These are phyloP conservation scores for Hypoxylon crocopeplum DNA, from an alignment of 495 filamentous ascomycete species.

Conservation along the genomic window DNA sequence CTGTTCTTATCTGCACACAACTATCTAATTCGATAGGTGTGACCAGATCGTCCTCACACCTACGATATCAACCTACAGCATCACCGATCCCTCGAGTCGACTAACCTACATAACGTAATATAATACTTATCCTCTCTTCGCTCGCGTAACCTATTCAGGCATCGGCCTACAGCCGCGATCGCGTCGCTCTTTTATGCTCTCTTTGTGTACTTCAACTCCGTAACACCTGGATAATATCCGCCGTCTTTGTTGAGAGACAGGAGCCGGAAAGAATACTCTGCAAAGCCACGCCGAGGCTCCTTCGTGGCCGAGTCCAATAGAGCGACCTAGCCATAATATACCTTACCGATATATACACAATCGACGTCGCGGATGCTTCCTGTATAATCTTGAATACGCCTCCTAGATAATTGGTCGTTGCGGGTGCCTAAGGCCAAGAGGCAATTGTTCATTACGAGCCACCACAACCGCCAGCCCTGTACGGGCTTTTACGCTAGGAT, in stretches of 20 bases:
- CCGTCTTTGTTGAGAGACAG: conserved; percentile 23
- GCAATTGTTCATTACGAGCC: background rate
- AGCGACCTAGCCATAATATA: background rate
- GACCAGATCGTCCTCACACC: conserved; percentile 7
- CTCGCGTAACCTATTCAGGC: conserved; percentile 15
- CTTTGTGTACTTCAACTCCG: conserved; percentile 22
- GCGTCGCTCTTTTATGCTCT: conserved; percentile 30
- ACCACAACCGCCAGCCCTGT: conserved; percentile 10
- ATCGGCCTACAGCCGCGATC: conserved; percentile 15
- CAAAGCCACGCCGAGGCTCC: background rate
- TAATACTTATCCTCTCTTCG: conserved; percentile 13
- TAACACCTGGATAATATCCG: conserved; percentile 3
- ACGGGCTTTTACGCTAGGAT: conserved; percentile 28
- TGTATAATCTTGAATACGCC: conserved; percentile 1
- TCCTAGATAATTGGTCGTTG: conserved; percentile 1
- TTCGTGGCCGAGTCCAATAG: background rate
- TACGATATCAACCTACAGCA: conserved; percentile 8
- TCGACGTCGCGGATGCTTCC: conserved; percentile 16
- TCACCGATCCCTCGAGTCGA: conserved; percentile 9
- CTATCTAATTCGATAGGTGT: conserved; percentile 20
- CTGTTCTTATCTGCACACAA: conserved; percentile 10
- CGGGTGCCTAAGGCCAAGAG: background rate
- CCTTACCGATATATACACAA: background rate
- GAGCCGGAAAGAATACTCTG: background rate
- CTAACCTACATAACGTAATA: conserved; percentile 17